Evolutionary conservation across 345 rosid species (phyloP).

Genomic region (Trapa incisa): DNA sequence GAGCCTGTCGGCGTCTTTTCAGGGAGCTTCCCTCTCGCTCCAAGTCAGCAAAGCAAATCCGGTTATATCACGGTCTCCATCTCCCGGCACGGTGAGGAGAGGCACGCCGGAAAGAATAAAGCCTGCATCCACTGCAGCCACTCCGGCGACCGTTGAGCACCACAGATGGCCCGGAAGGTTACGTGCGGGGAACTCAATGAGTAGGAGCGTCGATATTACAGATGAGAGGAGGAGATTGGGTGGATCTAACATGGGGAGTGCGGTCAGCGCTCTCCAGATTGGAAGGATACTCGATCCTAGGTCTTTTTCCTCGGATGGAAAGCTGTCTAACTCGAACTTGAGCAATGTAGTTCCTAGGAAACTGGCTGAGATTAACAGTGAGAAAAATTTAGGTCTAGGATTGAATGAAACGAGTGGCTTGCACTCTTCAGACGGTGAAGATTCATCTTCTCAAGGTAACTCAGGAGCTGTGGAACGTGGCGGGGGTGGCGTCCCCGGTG

Average conservation of each 20-base stretch:
- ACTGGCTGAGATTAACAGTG: conserved; percentile 10
- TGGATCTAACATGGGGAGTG: conserved; percentile 40
- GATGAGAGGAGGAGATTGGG: conserved; percentile 34
- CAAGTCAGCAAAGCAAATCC: conserved; percentile 63
- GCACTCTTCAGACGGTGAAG: conserved; percentile 67
- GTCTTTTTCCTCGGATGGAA: conserved; percentile 29
- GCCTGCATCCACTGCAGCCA: conserved; percentile 15
- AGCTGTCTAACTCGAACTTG: conserved; percentile 37
- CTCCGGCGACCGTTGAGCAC: conserved; percentile 31
- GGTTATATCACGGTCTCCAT: conserved; percentile 29
- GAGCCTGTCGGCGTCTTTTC: conserved; percentile 73
- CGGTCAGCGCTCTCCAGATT: conserved; percentile 45
- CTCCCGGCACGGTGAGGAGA: conserved; percentile 28
- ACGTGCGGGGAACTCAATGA: conserved; percentile 34
- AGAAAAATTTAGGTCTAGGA: conserved; percentile 9
- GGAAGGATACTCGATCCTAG: conserved; percentile 49
- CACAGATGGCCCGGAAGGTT: conserved; percentile 70
- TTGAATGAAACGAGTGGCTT: conserved; percentile 24
- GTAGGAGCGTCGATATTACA: conserved; percentile 51
- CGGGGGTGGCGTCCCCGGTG: conserved; percentile 9
- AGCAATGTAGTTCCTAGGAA: conserved; percentile 26
- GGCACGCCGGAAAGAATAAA: conserved; percentile 71
- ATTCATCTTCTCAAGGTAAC: conserved; percentile 72
- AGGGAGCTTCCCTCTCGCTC: conserved; percentile 62
- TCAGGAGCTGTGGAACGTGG: conserved; percentile 21